Evolutionary conservation across 2,329 filamentous ascomycete species (phyloP), one percentile per base, ranked within the genome.

Genomic region (Cladophialophora carrionii): DNA sequence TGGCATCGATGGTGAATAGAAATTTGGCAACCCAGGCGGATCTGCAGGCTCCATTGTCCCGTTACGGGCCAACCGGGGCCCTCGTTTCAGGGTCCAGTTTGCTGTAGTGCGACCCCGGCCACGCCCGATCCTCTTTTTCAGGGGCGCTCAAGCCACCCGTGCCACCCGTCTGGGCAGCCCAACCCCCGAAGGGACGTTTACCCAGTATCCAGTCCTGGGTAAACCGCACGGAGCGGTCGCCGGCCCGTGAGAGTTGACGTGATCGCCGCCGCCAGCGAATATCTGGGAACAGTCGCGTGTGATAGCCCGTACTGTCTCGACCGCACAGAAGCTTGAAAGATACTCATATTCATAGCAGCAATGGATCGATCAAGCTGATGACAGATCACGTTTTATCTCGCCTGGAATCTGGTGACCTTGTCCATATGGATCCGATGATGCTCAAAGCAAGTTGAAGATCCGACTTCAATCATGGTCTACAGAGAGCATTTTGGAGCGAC

Each of bases 21-120:
- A 60, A 37, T 60, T 60, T 60, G 29, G 57, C 31, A 46, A 24
- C 51, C 26, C 26, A 20, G 46, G 9, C 46, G 26, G 57, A 60
- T 60, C 57, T 60, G 57, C 57, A 53, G 56, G 56, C 29, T 52
- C 57, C 57, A n/a, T 60, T 46, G 37, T 46, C 31, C 57, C 46
- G 46, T 26, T 22, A n/a, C 12, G 26, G 12, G 43, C 55, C 32
- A 57, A 57, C 55, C 9, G 43, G 43, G 24, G 56, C 46, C 48
- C 26, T 26, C 6, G 46, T 6, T 31, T 31, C 57, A 52, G 57
- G 57, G 57, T 60, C 57, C 46, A 60, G 17, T 32, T 57, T 20
- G 17, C 22, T 17, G 46, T 43, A 58, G 26, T 58, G 54, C 9
- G 22, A 57, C 41, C 56, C 43, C 37, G 37, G 12, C 22, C 32